phyloP scores from a whole-genome alignment of 768 basidiomycete genomes.

The Auricularia sp. region DNA sequence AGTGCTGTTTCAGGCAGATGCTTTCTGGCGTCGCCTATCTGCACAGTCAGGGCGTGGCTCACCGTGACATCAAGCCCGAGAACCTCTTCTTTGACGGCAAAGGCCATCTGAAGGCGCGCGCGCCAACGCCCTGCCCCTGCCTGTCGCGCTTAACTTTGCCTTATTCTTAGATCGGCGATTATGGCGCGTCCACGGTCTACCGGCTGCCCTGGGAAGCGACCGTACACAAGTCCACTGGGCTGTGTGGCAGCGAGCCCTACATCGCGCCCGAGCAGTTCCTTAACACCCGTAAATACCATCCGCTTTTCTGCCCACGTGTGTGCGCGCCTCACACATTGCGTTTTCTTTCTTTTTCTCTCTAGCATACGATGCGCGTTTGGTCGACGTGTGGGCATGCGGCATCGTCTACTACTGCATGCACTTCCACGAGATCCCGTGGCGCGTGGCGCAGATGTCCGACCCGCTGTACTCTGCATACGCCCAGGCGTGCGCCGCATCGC shows the following conservation, averaged over 20 bases:
- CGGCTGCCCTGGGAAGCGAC: constrained; percentile 96
- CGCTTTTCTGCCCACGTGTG: constrained; percentile 16
- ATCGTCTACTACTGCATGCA: constrained; percentile 98
- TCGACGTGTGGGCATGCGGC: constrained; percentile 96
- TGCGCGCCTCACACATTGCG: constrained; percentile 30
- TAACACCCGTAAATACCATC: constrained; percentile 74
- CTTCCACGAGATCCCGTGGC: constrained; percentile 97
- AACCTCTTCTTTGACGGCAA: constrained; percentile 90
- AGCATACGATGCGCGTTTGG: constrained; percentile 96
- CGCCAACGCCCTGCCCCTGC: constrained; percentile 5
- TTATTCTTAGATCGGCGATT: constrained; percentile 77
- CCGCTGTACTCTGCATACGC: constrained; percentile 72
- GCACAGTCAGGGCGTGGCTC: constrained; percentile 93
- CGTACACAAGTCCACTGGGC: constrained; percentile 91
- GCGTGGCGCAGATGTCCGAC: constrained; percentile 80
- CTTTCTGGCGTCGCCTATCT: constrained; percentile 81
- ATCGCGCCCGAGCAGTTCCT: constrained; percentile 98
- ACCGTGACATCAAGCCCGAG: constrained; percentile 97
- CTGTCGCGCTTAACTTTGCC: constrained; percentile 11
- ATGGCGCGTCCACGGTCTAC: constrained; percentile 98
- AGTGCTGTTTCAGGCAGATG: constrained; percentile 97
- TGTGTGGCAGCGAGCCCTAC: constrained; percentile 97
- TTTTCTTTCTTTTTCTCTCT: constrained; percentile 7
- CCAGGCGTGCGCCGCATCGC: constrained; percentile 24
- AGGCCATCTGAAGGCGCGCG: constrained; percentile 80